Evolutionary conservation across 2,329 filamentous ascomycete species (phyloP).

Genomic region (Cadophora sp.): DNA sequence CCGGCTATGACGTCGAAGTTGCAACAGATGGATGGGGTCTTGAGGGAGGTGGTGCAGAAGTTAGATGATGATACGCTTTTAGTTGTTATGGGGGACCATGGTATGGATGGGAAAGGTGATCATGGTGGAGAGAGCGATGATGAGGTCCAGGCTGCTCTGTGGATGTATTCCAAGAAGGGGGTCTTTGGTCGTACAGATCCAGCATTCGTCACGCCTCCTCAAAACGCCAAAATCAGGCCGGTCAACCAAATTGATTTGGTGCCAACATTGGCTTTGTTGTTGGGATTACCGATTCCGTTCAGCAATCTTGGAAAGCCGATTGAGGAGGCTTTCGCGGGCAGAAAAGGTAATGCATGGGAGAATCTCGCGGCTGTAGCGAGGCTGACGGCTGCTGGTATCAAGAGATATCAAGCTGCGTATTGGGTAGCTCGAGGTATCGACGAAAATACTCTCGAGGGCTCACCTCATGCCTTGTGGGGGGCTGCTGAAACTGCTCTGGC

Average conservation of each 20-base stretch:
- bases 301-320: constrained; percentile 95
- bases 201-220: constrained; percentile 62
- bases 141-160: constrained; percentile 91
- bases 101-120: constrained; percentile 97
- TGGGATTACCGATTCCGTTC: constrained; percentile 93
- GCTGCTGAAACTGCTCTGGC: constrained; percentile 49
- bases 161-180: constrained; percentile 95
- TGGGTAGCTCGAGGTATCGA: constrained; percentile 73
- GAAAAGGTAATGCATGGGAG: constrained; percentile 71
- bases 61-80: constrained; percentile 88
- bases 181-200: constrained; percentile 80
- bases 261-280: constrained; percentile 84
- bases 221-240: constrained; percentile 78
- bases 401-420: constrained; percentile 88
- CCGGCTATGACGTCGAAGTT: constrained; percentile 90
- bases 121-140: constrained; percentile 98
- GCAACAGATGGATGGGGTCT: constrained; percentile 85
- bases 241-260: constrained; percentile 93
- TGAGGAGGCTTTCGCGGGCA: constrained; percentile 86
- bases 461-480: constrained; percentile 64
- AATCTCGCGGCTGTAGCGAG: constrained; percentile 81
- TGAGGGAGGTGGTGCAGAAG: constrained; percentile 72
- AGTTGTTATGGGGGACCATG: constrained; percentile 98
- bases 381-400: constrained; percentile 82
- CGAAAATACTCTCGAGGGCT: constrained; percentile 61